phyloP scores from a whole-genome alignment of 345 rosid genomes.

The Corymbia maculata region DNA sequence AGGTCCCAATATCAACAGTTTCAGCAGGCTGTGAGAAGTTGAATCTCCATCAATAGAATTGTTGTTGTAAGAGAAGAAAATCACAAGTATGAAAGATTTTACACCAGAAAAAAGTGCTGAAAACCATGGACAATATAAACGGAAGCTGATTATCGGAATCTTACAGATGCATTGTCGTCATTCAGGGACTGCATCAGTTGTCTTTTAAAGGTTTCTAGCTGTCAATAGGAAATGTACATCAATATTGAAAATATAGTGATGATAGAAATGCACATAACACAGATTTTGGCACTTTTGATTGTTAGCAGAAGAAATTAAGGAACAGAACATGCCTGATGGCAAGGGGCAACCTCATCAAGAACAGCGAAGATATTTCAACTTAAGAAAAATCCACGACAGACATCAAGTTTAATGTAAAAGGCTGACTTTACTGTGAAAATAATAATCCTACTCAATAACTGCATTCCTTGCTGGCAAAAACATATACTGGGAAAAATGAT shows the following conservation, averaged over 20 bases:
- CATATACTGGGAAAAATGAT: neutral
- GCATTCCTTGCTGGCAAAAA: neutral
- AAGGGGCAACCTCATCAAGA: neutral
- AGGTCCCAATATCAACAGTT: slow-evolving; percentile 56
- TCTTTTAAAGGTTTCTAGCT: slow-evolving; percentile 90
- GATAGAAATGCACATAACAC: neutral
- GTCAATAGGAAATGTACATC: neutral
- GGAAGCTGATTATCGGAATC: slow-evolving; percentile 2
- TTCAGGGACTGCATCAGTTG: slow-evolving; percentile 84
- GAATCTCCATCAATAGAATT: neutral
- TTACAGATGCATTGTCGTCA: slow-evolving; percentile 71
- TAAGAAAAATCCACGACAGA: neutral
- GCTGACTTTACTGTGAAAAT: neutral
- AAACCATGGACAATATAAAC: neutral
- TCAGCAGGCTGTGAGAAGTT: slow-evolving; percentile 35
- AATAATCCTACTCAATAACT: neutral
- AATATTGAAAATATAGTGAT: neutral
- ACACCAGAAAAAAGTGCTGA: neutral
- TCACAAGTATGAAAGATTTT: neutral
- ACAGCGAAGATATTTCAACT: neutral
- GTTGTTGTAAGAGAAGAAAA: neutral
- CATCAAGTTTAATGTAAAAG: neutral
- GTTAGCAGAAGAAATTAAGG: neutral
- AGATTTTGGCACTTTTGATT: neutral
- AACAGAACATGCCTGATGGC: neutral